Percentiles rank a stretch among this genome's conserved stretches.
Evolutionary conservation across 257 asterid genomes (phyloP).

Genomic region (Plantago major): DNA sequence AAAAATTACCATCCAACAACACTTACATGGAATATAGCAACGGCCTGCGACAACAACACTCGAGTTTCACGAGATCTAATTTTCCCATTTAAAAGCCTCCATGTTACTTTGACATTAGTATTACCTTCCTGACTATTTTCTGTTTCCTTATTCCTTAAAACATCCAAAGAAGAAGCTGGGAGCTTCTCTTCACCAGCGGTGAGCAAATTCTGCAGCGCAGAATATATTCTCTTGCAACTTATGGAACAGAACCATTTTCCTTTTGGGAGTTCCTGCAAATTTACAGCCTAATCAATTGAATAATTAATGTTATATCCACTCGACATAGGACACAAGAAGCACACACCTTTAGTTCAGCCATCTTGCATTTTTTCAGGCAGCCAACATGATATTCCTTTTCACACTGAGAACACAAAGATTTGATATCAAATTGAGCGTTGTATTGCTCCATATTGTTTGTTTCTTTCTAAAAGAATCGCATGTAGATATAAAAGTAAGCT

Average conservation of each 20-base stretch:
- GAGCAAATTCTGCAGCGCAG: conserved; percentile 61
- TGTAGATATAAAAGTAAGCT: background rate
- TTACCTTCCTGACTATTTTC: conserved; percentile 28
- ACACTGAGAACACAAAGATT: conserved; percentile 45
- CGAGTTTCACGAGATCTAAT: conserved; percentile 72
- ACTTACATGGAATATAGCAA: conserved; percentile 92
- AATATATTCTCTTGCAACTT: conserved; percentile 72
- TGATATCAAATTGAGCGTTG: conserved; percentile 18
- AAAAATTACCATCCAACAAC: conserved; percentile 7
- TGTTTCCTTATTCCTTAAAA: conserved; percentile 44
- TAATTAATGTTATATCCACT: background rate
- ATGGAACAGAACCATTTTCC: conserved; percentile 92
- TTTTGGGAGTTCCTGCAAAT: conserved; percentile 82
- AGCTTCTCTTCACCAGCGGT: conserved; percentile 73
- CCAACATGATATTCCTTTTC: conserved; percentile 99
- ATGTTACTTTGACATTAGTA: conserved; percentile 61
- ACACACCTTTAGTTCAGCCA: conserved; percentile 84
- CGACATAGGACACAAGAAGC: background rate
- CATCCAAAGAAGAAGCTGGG: conserved; percentile 61
- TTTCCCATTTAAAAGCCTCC: conserved; percentile 95
- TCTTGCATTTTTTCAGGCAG: conserved; percentile 83
- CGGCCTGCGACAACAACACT: conserved; percentile 79
- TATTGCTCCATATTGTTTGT: conserved; percentile 13
- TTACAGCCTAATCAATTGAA: conserved; percentile 11
- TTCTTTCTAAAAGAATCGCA: background rate